Percentiles rank a stretch among this genome's conserved stretches.
These are phyloP conservation scores for Talaromyces sp. DNA, from an alignment of 2,329 filamentous ascomycete genomes.

Conservation along the genomic window DNA sequence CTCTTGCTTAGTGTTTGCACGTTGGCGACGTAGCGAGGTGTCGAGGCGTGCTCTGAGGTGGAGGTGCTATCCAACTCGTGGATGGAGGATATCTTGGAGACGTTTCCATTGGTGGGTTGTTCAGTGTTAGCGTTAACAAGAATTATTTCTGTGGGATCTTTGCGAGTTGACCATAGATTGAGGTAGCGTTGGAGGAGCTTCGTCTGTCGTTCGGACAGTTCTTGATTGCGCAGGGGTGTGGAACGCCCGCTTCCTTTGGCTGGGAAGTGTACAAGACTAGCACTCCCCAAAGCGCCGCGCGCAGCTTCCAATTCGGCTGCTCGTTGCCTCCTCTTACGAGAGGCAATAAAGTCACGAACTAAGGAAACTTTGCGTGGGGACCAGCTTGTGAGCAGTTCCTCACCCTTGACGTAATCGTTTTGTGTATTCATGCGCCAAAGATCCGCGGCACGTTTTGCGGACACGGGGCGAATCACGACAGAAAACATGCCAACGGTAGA, in stretches of 20 bases:
- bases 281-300: constrained; percentile 42
- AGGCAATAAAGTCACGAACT: constrained; percentile 78
- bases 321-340: constrained; percentile 69
- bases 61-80: constrained; percentile 29
- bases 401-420: constrained; percentile 93
- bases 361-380: constrained; percentile 84
- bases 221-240: constrained; percentile 35
- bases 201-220: constrained; percentile 36
- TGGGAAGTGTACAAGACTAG: constrained; percentile 36
- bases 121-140: constrained; percentile 45
- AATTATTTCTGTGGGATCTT: constrained; percentile 41
- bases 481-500: constrained; percentile 85
- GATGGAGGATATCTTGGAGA: constrained; percentile 24
- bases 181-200: constrained; percentile 43
- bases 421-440: constrained; percentile 95
- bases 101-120: constrained; percentile 37
- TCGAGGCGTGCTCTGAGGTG: constrained; percentile 30
- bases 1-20: constrained; percentile 79
- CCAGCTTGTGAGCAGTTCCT: constrained; percentile 83
- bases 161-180: constrained; percentile 42
- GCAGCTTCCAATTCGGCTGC: constrained; percentile 74
- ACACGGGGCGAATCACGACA: constrained; percentile 77
- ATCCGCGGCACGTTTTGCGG: constrained; percentile 86
- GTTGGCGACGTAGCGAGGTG: constrained; percentile 68
- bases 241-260: constrained; percentile 34